Percentiles rank a stretch among this genome's conserved stretches.
Conservation (phyloP, 169 alveolate genomes). For the Plasmodium cynomolgi region DNA sequence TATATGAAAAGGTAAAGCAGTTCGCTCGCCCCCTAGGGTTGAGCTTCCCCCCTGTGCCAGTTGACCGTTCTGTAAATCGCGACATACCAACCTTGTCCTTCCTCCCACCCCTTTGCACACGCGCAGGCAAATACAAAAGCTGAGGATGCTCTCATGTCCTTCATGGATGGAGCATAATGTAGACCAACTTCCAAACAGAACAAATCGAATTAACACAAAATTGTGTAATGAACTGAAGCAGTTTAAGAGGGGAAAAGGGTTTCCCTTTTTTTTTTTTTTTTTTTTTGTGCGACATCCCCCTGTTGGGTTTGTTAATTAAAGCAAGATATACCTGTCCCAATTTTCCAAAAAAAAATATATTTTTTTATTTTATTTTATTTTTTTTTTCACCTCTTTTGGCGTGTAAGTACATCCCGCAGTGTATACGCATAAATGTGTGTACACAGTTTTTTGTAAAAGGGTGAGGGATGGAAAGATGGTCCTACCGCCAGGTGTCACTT, state of each 20-base stretch:
- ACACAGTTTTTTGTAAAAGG: background rate
- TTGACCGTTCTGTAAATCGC: background rate
- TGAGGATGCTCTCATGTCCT: conserved; percentile 76
- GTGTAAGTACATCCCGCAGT: background rate
- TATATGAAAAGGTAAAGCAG: conserved; percentile 42
- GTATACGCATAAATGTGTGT: background rate
- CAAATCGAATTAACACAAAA: background rate
- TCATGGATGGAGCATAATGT: conserved; percentile 72
- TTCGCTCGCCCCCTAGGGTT: background rate
- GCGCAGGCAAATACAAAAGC: conserved; percentile 56
- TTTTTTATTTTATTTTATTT: background rate
- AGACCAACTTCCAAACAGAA: background rate
- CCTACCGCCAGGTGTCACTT: background rate
- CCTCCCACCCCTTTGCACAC: background rate
- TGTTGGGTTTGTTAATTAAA: background rate
- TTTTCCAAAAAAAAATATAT: background rate
- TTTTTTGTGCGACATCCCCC: background rate
- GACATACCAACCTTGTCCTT: background rate
- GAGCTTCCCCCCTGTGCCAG: background rate
- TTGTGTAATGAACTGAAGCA: background rate
- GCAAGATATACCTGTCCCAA: background rate
- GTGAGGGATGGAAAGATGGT: background rate
- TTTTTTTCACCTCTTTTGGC: background rate
- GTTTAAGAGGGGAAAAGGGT: background rate
- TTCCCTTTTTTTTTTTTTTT: background rate